Conservation (phyloP, 805 yeast genomes). For the Metschnikowia proteae region DNA sequence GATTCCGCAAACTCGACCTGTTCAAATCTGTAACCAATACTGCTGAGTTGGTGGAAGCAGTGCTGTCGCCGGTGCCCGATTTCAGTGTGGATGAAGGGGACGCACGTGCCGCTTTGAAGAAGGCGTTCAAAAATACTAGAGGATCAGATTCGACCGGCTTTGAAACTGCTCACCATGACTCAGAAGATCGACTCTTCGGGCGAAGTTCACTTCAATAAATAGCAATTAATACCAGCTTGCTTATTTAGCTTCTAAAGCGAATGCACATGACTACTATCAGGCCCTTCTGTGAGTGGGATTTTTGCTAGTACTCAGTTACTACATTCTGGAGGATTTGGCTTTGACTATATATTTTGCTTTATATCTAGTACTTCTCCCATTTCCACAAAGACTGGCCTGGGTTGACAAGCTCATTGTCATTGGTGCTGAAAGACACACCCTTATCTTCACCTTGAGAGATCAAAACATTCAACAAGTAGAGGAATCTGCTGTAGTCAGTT, state of each 20-base stretch:
- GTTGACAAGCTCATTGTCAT: conserved; percentile 43
- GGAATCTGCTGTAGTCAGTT: conserved; percentile 31
- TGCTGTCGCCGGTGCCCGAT: neutral
- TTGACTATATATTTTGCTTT: neutral
- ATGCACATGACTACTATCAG: neutral
- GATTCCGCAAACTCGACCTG: neutral
- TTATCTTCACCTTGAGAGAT: conserved; percentile 38
- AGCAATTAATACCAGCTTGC: neutral
- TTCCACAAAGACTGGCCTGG: conserved; percentile 43
- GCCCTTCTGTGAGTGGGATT: too few species aligned
- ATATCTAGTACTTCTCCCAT: conserved; percentile 35
- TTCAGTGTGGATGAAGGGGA: conserved; percentile 16
- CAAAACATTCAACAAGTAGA: conserved; percentile 30
- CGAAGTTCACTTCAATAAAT: neutral
- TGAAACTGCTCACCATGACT: neutral
- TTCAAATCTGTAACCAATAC: neutral
- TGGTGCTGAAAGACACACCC: conserved; percentile 29
- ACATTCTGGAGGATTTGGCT: too few species aligned
- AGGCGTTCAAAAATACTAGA: conserved; percentile 5
- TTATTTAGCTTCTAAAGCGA: too few species aligned
- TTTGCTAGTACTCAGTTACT: too few species aligned
- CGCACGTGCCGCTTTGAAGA: conserved; percentile 10
- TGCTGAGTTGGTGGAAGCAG: neutral
- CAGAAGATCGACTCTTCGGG: neutral
- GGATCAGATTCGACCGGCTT: neutral